Conservation (phyloP, 345 rosid genomes). For the Ricinus communis region DNA sequence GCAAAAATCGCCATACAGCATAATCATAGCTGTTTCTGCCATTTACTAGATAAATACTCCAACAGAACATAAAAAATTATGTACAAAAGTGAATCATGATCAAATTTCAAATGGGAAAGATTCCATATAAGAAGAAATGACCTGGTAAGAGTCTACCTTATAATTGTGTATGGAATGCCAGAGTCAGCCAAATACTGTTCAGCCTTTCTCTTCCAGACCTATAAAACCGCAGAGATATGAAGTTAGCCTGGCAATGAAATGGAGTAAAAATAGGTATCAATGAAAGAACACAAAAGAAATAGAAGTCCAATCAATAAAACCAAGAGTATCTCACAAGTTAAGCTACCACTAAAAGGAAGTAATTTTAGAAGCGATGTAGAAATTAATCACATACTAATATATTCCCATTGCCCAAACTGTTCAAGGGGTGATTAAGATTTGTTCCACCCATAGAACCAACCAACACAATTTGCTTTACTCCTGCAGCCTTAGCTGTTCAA, state of each 20-base stretch:
- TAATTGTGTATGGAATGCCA: slow-evolving; percentile 87
- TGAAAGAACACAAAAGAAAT: slow-evolving; percentile 8
- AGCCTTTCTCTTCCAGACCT: slow-evolving; percentile 99
- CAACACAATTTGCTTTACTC: slow-evolving; percentile 92
- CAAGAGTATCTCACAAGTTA: not conserved
- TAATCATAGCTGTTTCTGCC: no score
- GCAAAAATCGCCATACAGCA: no score
- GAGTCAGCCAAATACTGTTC: slow-evolving; percentile 97
- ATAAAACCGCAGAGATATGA: slow-evolving; percentile 18
- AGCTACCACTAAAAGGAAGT: not conserved
- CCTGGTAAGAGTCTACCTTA: slow-evolving; percentile 49
- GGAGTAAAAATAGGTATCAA: not conserved
- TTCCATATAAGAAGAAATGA: not conserved
- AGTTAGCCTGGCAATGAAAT: not conserved
- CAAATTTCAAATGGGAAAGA: not conserved
- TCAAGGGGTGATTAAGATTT: slow-evolving; percentile 62
- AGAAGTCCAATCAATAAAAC: not conserved
- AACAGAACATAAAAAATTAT: no score
- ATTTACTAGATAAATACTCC: no score
- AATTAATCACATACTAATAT: slow-evolving; percentile 63
- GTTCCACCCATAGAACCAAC: slow-evolving; percentile 99
- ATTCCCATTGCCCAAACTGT: slow-evolving; percentile 89
- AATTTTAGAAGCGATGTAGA: not conserved
- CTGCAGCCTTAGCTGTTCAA: slow-evolving; percentile 79
- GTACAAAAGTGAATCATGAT: no score